Conservation (phyloP, 345 rosid genomes). For the Eucalyptus erythrocorys region DNA sequence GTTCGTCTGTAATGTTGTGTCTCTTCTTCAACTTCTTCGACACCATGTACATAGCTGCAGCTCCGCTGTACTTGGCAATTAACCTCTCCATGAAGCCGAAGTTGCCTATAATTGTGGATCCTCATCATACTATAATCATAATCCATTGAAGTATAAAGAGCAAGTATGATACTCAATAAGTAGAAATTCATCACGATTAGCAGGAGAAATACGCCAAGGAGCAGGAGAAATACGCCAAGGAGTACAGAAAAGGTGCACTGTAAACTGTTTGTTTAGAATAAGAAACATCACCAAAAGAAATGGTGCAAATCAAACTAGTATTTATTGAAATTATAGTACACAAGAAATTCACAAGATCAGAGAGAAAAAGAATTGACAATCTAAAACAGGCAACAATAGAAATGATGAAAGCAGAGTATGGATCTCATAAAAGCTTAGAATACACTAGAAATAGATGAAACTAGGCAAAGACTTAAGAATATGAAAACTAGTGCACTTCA, state of each 20-base stretch:
- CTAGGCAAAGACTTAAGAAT: not conserved
- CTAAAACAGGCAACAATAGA: not conserved
- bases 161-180: not conserved
- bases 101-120: slow-evolving; percentile 38
- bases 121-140: not conserved
- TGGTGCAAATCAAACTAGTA: not conserved
- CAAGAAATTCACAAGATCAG: not conserved
- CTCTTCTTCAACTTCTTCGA: slow-evolving; percentile 89
- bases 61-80: slow-evolving; percentile 81
- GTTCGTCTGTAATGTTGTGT: slow-evolving; percentile 85
- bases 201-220: not conserved
- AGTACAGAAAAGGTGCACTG: not conserved
- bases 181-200: not conserved
- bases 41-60: slow-evolving; percentile 85
- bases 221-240: not conserved
- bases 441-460: not conserved
- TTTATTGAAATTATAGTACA: not conserved
- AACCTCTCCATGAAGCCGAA: slow-evolving; percentile 77
- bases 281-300: too few species aligned
- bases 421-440: not conserved
- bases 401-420: not conserved
- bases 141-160: not conserved
- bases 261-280: not conserved
- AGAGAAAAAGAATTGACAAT: not conserved
- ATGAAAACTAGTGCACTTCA: not conserved